Conservation (phyloP, 108 stramenopile species). For the Stephanodiscus minutulus region DNA sequence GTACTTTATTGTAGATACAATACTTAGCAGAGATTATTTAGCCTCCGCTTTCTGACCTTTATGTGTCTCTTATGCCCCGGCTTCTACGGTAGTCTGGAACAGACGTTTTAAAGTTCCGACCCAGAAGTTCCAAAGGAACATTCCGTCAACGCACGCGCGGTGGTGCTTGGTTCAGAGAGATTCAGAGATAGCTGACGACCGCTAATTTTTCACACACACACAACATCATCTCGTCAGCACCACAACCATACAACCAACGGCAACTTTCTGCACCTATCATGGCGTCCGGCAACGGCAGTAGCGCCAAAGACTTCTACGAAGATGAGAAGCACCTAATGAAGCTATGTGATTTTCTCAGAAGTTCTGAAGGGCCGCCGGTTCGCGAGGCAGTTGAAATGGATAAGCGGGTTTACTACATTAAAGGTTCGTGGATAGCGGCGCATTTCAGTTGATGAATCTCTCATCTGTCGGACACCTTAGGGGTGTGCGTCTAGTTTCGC, state of each 20-base stretch:
- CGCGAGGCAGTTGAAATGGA: conserved; percentile 93
- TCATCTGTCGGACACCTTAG: background rate
- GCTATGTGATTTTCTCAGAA: conserved; percentile 85
- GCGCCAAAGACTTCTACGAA: conserved; percentile 70
- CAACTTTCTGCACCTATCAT: conserved; percentile 13
- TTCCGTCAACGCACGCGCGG: too few relatives aligned
- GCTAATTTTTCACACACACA: too few relatives aligned
- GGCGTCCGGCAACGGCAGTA: conserved; percentile 29
- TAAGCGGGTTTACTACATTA: conserved; percentile 97
- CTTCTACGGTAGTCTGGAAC: too few relatives aligned
- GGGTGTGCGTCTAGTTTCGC: background rate
- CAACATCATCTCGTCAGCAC: too few relatives aligned
- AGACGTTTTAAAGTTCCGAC: too few relatives aligned
- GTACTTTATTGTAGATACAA: too few relatives aligned
- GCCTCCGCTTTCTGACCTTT: too few relatives aligned
- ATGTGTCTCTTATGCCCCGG: too few relatives aligned
- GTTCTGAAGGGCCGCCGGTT: conserved; percentile 77
- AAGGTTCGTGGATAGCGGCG: conserved; percentile 70
- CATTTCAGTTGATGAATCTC: conserved; percentile 3
- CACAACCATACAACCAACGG: background rate
- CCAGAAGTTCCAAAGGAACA: too few relatives aligned
- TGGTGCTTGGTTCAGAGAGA: too few relatives aligned
- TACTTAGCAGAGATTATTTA: too few relatives aligned
- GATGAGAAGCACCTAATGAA: conserved; percentile 80
- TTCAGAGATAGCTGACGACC: too few relatives aligned